Conservation (phyloP, 2,329 filamentous ascomycete species). For the Fusarium dlaminii region DNA sequence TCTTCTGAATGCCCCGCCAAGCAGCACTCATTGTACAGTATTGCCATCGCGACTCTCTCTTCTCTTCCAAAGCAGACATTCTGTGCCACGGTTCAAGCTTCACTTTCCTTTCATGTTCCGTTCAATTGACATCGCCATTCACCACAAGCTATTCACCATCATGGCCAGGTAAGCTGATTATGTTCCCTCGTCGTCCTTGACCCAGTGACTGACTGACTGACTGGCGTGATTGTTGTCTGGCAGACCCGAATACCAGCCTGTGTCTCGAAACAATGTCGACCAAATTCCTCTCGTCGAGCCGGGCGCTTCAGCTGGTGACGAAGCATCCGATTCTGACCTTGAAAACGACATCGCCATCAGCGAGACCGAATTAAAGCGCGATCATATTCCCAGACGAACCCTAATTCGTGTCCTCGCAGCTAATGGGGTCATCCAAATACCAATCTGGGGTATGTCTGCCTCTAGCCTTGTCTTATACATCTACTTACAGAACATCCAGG, state of each 20-base stretch:
- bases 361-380: background rate
- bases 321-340: background rate
- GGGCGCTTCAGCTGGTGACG: background rate
- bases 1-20: background rate
- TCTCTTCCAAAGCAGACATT: background rate
- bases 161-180: background rate
- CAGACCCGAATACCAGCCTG: background rate
- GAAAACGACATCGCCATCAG: background rate
- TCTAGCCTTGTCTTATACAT: rapidly evolving
- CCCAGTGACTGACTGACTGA: background rate
- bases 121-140: background rate
- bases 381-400: background rate
- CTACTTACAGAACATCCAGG: background rate
- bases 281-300: background rate
- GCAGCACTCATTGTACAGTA: background rate
- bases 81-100: background rate
- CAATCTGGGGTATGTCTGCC: background rate
- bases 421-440: background rate
- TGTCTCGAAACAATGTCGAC: background rate
- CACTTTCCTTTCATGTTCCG: background rate
- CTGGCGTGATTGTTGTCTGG: too few relatives aligned
- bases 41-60: background rate
- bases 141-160: background rate
- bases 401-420: background rate
- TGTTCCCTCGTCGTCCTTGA: background rate